Evolutionary conservation across 106 monocot species (phyloP), one percentile per base, ranked within the genome.

Genomic region (Agapanthus africanus): DNA sequence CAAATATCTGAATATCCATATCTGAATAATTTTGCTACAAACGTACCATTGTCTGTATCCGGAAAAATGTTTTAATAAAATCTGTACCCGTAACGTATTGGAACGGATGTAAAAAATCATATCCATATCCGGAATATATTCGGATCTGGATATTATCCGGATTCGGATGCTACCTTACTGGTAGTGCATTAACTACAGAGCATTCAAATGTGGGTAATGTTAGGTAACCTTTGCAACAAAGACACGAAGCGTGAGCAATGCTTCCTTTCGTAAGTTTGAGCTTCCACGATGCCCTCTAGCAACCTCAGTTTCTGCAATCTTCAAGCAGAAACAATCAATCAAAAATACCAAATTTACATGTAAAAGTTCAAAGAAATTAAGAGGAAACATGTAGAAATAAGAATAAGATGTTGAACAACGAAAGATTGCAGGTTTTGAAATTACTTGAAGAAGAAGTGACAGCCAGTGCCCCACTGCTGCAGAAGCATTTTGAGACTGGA

Each of bases 391-490:
- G 42, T 15, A 4, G 9, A 31, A 56, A 25, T 31, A 11, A 40
- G 19, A 36, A 51, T 6, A 11, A 7, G 46, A 28, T 4, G 72
- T 44, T 14, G 27, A 49, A 14, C 40, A 37, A 47, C 15, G 42
- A 28, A 52, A 28, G 23, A 8, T 57, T 25, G 19, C n/a, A 62
- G 11, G 19, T 59, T 54, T 61, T 6, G 26, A 21, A 40, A 67
- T 37, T 82, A 91, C 97, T 76, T 92, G 88, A n/a, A 97, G 82
- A 78, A 97, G 88, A 64, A 99, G 84, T 61, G 92, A 99, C 21
- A 99, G 70, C 91, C 88, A 92, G 56, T 99, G 97, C 30, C 97
- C 97, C n/a, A 99, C 80, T 61, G 84, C 89, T 78, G 89, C 82
- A 77, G 97, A 86, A 70, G 92, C 92, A 79, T 83, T 71, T 75